These are phyloP conservation scores for Apostasia shenzhenica DNA, from an alignment of 106 monocot genomes.

Conservation along the genomic window DNA sequence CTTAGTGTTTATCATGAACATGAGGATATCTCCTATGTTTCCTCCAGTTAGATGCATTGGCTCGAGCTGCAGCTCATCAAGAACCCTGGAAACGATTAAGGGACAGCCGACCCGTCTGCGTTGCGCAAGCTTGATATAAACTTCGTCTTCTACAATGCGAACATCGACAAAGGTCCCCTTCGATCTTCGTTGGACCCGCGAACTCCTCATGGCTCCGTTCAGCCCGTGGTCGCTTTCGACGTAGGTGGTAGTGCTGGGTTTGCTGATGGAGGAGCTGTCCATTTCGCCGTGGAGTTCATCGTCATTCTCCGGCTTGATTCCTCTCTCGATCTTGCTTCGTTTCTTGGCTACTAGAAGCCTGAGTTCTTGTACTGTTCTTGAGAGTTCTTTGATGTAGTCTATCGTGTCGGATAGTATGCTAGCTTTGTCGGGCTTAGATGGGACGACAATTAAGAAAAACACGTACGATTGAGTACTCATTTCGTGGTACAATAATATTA, in stretches of 20 bases:
- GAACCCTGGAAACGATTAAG: conserved; percentile 28
- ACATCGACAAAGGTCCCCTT: conserved; percentile 65
- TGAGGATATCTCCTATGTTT: conserved; percentile 57
- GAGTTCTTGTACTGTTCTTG: conserved; percentile 62
- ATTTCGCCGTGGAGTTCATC: conserved; percentile 15
- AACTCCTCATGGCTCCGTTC: conserved; percentile 36
- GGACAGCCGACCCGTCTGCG: conserved; percentile 32
- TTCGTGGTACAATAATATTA: background rate
- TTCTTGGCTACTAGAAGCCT: conserved; percentile 53
- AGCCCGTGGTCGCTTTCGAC: conserved; percentile 1
- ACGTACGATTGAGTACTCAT: background rate
- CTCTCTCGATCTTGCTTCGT: conserved; percentile 13
- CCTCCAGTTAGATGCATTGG: conserved; percentile 69
- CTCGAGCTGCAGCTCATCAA: conserved; percentile 65
- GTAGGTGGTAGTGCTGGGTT: background rate
- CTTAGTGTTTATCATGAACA: conserved; percentile 81
- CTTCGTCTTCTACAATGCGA: conserved; percentile 84
- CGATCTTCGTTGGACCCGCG: conserved; percentile 65
- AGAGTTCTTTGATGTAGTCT: conserved; percentile 78
- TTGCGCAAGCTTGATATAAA: conserved; percentile 66
- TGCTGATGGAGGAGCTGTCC: conserved; percentile 28
- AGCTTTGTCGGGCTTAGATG: conserved; percentile 61
- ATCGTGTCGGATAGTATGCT: conserved; percentile 67
- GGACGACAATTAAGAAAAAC: background rate
- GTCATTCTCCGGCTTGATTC: background rate